A percentile compares a stretch with the other conserved stretches of the same genome.
Conservation (phyloP, 2,329 filamentous ascomycete species). For the Botrytis fragariae region DNA sequence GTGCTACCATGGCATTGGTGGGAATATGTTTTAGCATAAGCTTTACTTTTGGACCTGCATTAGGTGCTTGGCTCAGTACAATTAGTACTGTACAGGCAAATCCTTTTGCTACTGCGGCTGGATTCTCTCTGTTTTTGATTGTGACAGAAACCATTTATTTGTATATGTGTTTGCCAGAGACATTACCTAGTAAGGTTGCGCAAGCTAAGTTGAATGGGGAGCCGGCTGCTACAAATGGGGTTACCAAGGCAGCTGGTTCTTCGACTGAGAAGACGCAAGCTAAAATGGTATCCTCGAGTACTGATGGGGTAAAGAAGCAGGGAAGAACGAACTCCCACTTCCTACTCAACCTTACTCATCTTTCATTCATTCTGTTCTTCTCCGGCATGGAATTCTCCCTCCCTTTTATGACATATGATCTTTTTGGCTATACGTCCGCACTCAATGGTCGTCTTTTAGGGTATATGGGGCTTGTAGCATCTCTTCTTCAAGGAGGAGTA, state of each 20-base stretch:
- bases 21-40: constrained; percentile 96
- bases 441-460: constrained; percentile 84
- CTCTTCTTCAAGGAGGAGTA: constrained; percentile 88
- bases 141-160: constrained; percentile 85
- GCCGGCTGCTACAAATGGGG: constrained; percentile 28
- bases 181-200: constrained; percentile 60
- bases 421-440: constrained; percentile 78
- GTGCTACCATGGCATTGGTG: constrained; percentile 92
- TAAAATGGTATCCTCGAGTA: constrained; percentile 33
- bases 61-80: constrained; percentile 81
- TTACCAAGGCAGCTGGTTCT: constrained; percentile 24
- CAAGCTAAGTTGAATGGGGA: constrained; percentile 31
- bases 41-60: constrained; percentile 91
- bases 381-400: constrained; percentile 97
- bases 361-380: constrained; percentile 93
- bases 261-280: constrained; percentile 20
- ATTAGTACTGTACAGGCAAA: constrained; percentile 79
- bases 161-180: constrained; percentile 83
- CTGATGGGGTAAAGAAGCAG: constrained; percentile 28
- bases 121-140: constrained; percentile 81
- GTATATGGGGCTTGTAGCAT: constrained; percentile 86
- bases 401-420: constrained; percentile 94
- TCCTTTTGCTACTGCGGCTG: constrained; percentile 89
- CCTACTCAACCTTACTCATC: constrained; percentile 80
- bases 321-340: constrained; percentile 72